Evolutionary conservation across 805 yeast genomes (phyloP).

Genomic region (Blastobotrys parvus): DNA sequence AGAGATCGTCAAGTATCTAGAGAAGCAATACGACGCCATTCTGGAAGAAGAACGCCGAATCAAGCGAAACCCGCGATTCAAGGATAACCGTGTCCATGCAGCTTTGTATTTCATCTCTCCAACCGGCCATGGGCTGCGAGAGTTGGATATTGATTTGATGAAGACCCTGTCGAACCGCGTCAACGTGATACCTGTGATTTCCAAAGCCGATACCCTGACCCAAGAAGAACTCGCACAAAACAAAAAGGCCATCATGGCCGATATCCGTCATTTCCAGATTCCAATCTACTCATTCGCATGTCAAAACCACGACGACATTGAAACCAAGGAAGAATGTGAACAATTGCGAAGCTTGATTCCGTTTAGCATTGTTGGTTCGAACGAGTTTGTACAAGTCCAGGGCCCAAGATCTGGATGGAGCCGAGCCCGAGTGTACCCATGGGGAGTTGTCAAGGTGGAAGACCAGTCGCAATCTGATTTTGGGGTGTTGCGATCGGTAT

Average conservation of each 20-base stretch:
- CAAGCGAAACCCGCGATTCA: slow-evolving; percentile 70
- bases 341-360: slow-evolving; percentile 45
- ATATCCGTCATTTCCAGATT: slow-evolving; percentile 58
- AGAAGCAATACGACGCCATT: slow-evolving; percentile 56
- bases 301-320: slow-evolving; percentile 47
- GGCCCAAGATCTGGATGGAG: too few relatives aligned
- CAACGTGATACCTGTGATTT: slow-evolving; percentile 77
- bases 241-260: slow-evolving; percentile 67
- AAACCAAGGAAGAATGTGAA: slow-evolving; percentile 26
- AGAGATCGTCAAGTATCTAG: slow-evolving; percentile 49
- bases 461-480: slow-evolving; percentile 32
- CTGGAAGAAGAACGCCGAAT: slow-evolving; percentile 83
- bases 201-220: slow-evolving; percentile 80
- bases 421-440: slow-evolving; percentile 54
- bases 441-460: slow-evolving; percentile 53
- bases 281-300: slow-evolving; percentile 71
- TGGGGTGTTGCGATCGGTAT: slow-evolving; percentile 49
- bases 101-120: slow-evolving; percentile 68
- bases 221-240: slow-evolving; percentile 67
- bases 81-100: slow-evolving; percentile 74
- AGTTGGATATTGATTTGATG: slow-evolving; percentile 72
- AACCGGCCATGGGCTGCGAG: slow-evolving; percentile 44
- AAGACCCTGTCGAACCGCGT: slow-evolving; percentile 70
- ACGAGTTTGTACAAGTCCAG: slow-evolving; percentile 21
- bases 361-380: slow-evolving; percentile 54